Base-by-base conservation (phyloP, 495 filamentous ascomycete genomes). In the Aspergillus ostianus region DNA sequence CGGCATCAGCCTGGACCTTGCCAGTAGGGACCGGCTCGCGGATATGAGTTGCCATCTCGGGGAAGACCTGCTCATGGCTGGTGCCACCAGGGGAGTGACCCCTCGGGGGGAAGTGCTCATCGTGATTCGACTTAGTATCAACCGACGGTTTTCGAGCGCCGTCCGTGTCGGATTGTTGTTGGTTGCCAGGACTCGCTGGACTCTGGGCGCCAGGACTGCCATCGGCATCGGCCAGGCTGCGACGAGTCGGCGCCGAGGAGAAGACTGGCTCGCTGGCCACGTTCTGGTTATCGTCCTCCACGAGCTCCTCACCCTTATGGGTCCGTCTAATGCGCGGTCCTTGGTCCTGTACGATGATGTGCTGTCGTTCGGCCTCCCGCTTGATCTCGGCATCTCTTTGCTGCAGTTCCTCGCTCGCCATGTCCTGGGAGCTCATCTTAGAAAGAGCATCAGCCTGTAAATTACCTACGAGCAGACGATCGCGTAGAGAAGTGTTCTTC, bases 221-320 rank as follows among this genome's bases (percentile, higher is more conserved):
- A 20, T 81, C 79, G 9, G 66, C 64, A n/a, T 78, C 74, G 8
- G 69, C 67, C 21, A 71, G 58, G 36, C 59, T 66, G 30, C 73
- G 77, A 58, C 79, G 77, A 29, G 74, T 58, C 12, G 66, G 68
- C 19, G 72, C 69, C 29, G 73, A 61, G 18, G 77, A 77, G 60
- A 85, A 84, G 30, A 82, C 75, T 4, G 81, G 76, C 55, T 83
- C 81, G 9, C 69, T 77, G 18, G 79, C 67, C 13, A 70, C 74
- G 59, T 67, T 67, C 30, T 80, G 70, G 20, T 67, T 66, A 5
- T 87, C 90, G 32, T 89, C 86, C 53, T 90, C 91, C 41, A 98
- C 83, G 15, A 96, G 58, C 67, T 98, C 94, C 58, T 97, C 93
- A 29, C 94, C 94, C 72, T 97, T 98, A 70, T 98, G 94, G 2